Percentiles rank a stretch among this genome's conserved stretches.
Conservation (phyloP, 2,329 filamentous ascomycete species). For the Pestalotiopsis sp. region DNA sequence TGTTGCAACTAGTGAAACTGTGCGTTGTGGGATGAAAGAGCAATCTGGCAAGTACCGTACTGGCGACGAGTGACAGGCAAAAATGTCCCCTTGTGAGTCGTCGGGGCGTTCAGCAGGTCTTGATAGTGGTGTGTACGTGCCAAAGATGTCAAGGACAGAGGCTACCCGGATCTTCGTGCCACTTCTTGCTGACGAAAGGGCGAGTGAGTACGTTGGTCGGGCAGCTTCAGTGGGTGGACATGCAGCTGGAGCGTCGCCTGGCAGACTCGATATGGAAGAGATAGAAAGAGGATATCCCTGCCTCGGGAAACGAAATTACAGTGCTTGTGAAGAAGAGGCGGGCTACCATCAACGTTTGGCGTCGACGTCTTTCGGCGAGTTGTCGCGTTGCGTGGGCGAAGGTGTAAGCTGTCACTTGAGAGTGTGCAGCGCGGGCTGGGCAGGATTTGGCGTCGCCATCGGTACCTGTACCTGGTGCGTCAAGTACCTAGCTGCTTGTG, state of each 20-base stretch:
- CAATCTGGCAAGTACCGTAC: neutral
- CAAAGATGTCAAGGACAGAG: neutral
- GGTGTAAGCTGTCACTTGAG: slow-evolving; percentile 8
- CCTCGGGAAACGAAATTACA: neutral
- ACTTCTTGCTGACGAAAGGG: neutral
- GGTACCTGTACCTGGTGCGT: neutral
- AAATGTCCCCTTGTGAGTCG: neutral
- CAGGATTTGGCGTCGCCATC: neutral
- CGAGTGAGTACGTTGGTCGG: neutral
- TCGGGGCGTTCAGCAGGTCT: neutral
- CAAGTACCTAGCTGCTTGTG: neutral
- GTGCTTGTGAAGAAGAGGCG: neutral
- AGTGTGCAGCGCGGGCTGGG: neutral
- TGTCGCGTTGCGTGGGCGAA: neutral
- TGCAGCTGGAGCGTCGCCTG: neutral
- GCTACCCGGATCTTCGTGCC: neutral
- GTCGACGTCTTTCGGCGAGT: neutral
- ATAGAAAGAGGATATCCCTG: neutral
- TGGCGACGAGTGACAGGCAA: neutral
- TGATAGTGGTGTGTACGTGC: neutral
- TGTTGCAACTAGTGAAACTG: neutral
- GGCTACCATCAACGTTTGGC: neutral
- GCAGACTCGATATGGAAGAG: neutral
- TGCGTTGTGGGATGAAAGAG: neutral
- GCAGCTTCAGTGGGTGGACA: neutral